Percentiles rank a stretch among this genome's conserved stretches.
Evolutionary conservation across 108 stramenopile species (phyloP).

Genomic region (Pseudonitzschia multistriata): DNA sequence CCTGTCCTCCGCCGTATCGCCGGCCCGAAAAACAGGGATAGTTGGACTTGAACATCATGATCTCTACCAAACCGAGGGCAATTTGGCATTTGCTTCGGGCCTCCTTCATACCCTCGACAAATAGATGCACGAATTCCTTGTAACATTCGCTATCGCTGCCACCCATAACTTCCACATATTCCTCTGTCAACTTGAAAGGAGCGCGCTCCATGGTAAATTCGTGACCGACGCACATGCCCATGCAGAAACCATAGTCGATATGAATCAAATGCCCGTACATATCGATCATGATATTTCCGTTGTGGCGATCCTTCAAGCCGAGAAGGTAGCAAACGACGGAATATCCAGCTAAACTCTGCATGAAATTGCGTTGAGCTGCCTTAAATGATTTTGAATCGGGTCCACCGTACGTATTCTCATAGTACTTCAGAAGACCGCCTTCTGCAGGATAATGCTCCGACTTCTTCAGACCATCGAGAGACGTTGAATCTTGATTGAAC

Average conservation of each 20-base stretch:
- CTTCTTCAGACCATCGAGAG: constrained; percentile 95
- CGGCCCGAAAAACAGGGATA: constrained; percentile 92
- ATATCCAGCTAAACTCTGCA: constrained; percentile 87
- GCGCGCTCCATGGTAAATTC: constrained; percentile 96
- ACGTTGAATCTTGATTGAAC: constrained; percentile 89
- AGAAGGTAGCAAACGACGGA: constrained; percentile 91
- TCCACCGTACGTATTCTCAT: constrained; percentile 86
- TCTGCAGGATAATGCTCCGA: constrained; percentile 79
- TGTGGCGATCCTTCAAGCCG: constrained; percentile 98
- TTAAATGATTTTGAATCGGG: constrained; percentile 75
- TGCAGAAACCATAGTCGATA: constrained; percentile 99
- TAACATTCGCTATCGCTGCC: constrained; percentile 69
- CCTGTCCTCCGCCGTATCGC: constrained; percentile 73
- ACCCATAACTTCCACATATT: constrained; percentile 95
- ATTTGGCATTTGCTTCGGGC: constrained; percentile 77
- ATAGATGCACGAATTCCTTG: constrained; percentile 79
- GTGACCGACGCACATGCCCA: constrained; percentile 96
- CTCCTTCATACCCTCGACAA: constrained; percentile 80
- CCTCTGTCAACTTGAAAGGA: constrained; percentile 96
- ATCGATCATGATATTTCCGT: constrained; percentile 99
- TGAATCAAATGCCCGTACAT: constrained; percentile 91
- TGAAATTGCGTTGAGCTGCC: constrained; percentile 89
- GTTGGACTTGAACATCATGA: constrained; percentile 95
- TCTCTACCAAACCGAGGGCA: constrained; percentile 92
- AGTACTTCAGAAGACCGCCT: constrained; percentile 84